phyloP scores from a whole-genome alignment of 176 grass and related monocot genomes.

The Bonia amplexicaulis region DNA sequence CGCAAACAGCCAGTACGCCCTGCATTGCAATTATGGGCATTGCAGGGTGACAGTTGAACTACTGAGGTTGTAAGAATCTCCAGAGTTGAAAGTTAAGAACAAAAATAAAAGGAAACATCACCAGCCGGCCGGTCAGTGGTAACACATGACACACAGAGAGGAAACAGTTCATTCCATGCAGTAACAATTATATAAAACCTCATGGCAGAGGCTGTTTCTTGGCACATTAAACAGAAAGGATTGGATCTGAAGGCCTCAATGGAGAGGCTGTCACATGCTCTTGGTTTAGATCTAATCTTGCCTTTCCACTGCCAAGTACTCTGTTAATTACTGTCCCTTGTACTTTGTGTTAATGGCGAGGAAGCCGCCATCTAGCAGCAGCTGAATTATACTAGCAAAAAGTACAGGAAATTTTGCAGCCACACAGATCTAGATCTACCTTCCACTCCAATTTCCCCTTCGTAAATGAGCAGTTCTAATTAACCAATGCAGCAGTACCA shows the following conservation, averaged over 20 bases:
- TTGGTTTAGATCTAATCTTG: conserved; percentile 51
- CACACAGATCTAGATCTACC: conserved; percentile 64
- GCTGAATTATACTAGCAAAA: conserved; percentile 39
- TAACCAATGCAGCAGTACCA: conserved; percentile 32
- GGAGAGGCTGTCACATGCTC: conserved; percentile 43
- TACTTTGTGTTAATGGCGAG: conserved; percentile 38
- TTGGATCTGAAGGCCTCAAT: conserved; percentile 51
- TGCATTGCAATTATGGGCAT: conserved; percentile 24
- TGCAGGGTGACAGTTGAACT: conserved; percentile 51
- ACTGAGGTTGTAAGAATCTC: conserved; percentile 1
- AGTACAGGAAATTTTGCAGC: conserved; percentile 56
- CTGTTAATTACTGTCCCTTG: conserved; percentile 39
- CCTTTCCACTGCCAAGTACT: conserved; percentile 43
- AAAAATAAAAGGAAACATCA: conserved; percentile 39
- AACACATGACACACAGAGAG: conserved; percentile 42
- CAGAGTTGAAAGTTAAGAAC: conserved; percentile 33
- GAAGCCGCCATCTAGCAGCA: conserved; percentile 30
- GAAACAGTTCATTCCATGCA: conserved; percentile 52
- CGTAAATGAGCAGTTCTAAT: conserved; percentile 48
- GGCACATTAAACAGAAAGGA: conserved; percentile 34
- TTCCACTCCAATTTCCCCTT: conserved; percentile 49
- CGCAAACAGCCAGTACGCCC: conserved; percentile 8
- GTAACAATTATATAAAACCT: conserved; percentile 44
- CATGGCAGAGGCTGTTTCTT: conserved; percentile 45
- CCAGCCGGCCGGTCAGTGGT: conserved; percentile 39